These are phyloP conservation scores for Sarcomyxa edulis DNA, from an alignment of 768 basidiomycete genomes.

Conservation along the genomic window DNA sequence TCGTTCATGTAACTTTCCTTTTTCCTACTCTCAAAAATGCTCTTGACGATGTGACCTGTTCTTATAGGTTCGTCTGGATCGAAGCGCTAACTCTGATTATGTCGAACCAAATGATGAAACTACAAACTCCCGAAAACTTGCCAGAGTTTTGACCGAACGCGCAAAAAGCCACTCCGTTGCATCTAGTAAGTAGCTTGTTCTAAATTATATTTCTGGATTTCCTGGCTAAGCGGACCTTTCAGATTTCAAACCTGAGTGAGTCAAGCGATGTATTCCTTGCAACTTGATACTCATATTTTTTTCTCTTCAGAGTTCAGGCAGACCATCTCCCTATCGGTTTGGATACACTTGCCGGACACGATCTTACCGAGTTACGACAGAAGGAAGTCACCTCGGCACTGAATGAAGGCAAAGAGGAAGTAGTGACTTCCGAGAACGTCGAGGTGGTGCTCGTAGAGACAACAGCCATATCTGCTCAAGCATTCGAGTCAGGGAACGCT, in stretches of 20 bases:
- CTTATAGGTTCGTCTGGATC: constrained; percentile 30
- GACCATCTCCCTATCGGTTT: constrained; percentile 29
- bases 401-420: not conserved
- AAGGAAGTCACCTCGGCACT: constrained; percentile 12
- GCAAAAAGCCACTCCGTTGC: constrained; percentile 43
- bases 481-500: too few relatives aligned
- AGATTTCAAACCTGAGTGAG: constrained; percentile 20
- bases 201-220: not conserved
- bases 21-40: not conserved
- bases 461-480: too few relatives aligned
- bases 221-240: constrained; percentile 6
- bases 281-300: not conserved
- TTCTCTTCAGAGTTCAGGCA: constrained; percentile 13
- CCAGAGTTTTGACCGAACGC: constrained; percentile 35
- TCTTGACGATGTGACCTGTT: too few relatives aligned
- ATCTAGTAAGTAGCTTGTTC: constrained; percentile 28
- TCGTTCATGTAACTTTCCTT: constrained; percentile 32
- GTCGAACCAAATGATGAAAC: too few relatives aligned
- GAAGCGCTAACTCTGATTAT: too few relatives aligned
- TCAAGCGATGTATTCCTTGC: not conserved
- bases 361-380: constrained; percentile 29
- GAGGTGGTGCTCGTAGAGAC: too few relatives aligned
- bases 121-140: constrained; percentile 33
- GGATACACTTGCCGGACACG: constrained; percentile 27
- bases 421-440: not conserved